phyloP scores from a whole-genome alignment of 768 basidiomycete species.

The Pisolithus albus region DNA sequence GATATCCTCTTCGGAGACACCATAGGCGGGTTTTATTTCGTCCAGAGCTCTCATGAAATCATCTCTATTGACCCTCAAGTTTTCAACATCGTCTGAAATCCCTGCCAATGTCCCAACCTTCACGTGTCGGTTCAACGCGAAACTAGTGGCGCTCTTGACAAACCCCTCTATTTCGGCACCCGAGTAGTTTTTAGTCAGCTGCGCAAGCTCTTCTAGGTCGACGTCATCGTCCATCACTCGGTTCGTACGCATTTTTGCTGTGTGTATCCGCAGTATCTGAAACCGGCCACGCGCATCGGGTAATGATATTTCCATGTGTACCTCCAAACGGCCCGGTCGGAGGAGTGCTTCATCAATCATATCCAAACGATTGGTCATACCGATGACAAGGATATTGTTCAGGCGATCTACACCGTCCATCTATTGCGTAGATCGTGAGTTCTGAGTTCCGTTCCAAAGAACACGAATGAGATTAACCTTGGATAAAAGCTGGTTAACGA shows the following conservation, averaged over 20 bases:
- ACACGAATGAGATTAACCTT: slow-evolving; percentile 50
- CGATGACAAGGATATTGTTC: slow-evolving; percentile 98
- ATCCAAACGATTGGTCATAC: slow-evolving; percentile 97
- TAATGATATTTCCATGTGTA: slow-evolving; percentile 98
- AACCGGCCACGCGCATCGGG: slow-evolving; percentile 89
- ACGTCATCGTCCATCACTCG: slow-evolving; percentile 86
- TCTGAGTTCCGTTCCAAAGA: background rate
- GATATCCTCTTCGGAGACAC: slow-evolving; percentile 95
- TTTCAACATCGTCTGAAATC: slow-evolving; percentile 92
- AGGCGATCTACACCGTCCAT: slow-evolving; percentile 99
- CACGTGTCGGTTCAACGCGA: slow-evolving; percentile 95
- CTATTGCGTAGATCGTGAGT: slow-evolving; percentile 33
- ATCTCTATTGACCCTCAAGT: slow-evolving; percentile 74
- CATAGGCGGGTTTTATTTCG: slow-evolving; percentile 94
- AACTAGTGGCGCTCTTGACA: slow-evolving; percentile 97
- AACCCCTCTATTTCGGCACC: slow-evolving; percentile 95
- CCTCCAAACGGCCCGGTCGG: slow-evolving; percentile 96
- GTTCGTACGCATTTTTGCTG: slow-evolving; percentile 87
- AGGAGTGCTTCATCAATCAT: slow-evolving; percentile 99
- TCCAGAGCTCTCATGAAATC: slow-evolving; percentile 91
- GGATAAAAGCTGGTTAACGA: slow-evolving; percentile 96
- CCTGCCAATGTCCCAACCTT: slow-evolving; percentile 98
- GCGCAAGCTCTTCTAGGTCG: slow-evolving; percentile 73
- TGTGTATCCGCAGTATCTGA: slow-evolving; percentile 96
- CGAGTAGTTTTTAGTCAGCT: slow-evolving; percentile 90